Evolutionary conservation across 116 monocot species (phyloP).

Genomic region (Phalaenopsis hybrid): DNA sequence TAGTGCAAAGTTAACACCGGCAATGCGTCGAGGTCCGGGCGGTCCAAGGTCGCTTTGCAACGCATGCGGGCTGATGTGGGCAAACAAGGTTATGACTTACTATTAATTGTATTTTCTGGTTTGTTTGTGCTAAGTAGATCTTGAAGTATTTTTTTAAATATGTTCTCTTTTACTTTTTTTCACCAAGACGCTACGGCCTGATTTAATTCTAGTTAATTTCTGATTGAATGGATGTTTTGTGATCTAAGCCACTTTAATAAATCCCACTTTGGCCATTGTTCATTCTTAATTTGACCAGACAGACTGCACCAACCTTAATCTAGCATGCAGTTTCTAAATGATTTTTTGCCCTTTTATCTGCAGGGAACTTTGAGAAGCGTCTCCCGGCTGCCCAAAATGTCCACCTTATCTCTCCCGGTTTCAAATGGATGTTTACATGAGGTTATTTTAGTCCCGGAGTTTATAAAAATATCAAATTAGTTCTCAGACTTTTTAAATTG

Average conservation of each 20-base stretch:
- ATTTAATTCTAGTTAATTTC: too few relatives aligned
- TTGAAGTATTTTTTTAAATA: too few relatives aligned
- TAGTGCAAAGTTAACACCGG: conserved; percentile 71
- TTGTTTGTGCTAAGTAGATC: too few relatives aligned
- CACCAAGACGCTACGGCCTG: too few relatives aligned
- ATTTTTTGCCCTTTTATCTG: conserved; percentile 2
- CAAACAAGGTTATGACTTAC: conserved; percentile 62
- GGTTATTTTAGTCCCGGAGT: too few relatives aligned
- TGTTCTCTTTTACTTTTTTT: too few relatives aligned
- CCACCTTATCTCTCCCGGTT: background rate
- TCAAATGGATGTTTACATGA: too few relatives aligned
- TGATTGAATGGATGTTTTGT: too few relatives aligned
- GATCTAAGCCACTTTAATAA: background rate
- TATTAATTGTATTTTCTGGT: background rate
- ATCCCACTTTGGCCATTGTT: background rate
- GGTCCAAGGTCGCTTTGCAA: conserved; percentile 90
- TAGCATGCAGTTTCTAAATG: background rate
- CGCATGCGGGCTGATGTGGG: conserved; percentile 94
- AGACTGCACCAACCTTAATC: background rate
- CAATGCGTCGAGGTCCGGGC: conserved; percentile 89
- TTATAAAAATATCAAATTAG: too few relatives aligned
- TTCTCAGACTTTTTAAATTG: too few relatives aligned
- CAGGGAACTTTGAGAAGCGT: conserved; percentile 9
- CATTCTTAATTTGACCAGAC: background rate
- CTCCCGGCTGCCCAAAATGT: background rate